Evolutionary conservation across 768 basidiomycete species (phyloP).

Genomic region (Amanita jacksonii): DNA sequence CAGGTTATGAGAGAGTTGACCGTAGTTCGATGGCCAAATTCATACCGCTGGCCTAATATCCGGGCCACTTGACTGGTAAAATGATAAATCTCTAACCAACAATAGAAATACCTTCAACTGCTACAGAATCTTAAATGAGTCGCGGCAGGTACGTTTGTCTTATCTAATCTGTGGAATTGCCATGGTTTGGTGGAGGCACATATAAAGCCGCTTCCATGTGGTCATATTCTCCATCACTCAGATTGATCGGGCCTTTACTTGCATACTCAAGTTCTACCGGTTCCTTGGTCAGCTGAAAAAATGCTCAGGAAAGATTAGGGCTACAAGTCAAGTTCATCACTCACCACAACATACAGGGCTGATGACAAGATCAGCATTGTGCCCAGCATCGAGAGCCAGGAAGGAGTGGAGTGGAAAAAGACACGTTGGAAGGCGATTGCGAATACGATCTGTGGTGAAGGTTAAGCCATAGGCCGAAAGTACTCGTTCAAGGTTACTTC

Average conservation of each 20-base stretch:
- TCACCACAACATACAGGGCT: constrained; percentile 9
- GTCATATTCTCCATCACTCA: constrained; percentile 4
- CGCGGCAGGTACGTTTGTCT: too few species aligned
- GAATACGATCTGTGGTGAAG: constrained; percentile 1
- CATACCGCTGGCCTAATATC: too few species aligned
- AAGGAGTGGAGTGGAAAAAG: constrained; percentile 7
- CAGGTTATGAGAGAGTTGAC: too few species aligned
- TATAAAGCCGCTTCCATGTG: constrained; percentile 3
- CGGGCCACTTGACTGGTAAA: too few species aligned
- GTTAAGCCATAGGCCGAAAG: not conserved
- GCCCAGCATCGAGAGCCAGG: constrained; percentile 4
- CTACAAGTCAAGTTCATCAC: not conserved
- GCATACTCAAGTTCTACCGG: too few species aligned
- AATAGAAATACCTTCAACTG: too few species aligned
- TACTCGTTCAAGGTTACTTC: not conserved
- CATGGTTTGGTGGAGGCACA: not conserved
- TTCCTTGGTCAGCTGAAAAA: not conserved
- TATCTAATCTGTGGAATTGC: too few species aligned
- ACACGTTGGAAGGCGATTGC: constrained; percentile 5
- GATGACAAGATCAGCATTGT: constrained; percentile 6
- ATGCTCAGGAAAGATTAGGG: not conserved
- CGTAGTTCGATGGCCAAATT: too few species aligned
- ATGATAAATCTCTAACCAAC: too few species aligned
- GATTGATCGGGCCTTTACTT: not conserved
- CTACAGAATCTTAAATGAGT: too few species aligned